Evolutionary conservation across 352 stramenopile genomes (phyloP).

Genomic region (Phytophthora brassicae): DNA sequence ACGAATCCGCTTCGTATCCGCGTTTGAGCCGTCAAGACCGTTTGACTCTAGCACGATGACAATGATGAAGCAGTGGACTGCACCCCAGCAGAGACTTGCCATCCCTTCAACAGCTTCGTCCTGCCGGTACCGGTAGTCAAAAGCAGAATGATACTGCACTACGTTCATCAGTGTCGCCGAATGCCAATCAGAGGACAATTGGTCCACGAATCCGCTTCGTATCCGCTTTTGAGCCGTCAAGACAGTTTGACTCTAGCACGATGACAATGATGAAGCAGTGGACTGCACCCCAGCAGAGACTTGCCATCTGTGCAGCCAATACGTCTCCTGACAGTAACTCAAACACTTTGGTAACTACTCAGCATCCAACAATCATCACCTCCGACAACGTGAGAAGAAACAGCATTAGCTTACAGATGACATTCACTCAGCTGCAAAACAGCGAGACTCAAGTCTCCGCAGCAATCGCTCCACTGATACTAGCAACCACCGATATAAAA

Average conservation of each 20-base stretch:
- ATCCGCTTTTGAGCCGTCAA: constrained; percentile 32
- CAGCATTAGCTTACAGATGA: constrained; percentile 25
- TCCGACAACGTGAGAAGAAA: constrained; percentile 9
- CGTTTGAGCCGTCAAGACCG: constrained; percentile 26
- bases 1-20: constrained; percentile 56
- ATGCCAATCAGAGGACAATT: constrained; percentile 11
- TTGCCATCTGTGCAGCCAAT: constrained; percentile 25
- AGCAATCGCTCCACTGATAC: constrained; percentile 2
- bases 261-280: constrained; percentile 33
- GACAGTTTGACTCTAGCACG: constrained; percentile 25
- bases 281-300: constrained; percentile 10
- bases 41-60: constrained; percentile 29
- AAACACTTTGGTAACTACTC: not conserved
- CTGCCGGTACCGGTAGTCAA: constrained; percentile 11
- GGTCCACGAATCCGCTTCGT: constrained; percentile 57
- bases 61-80: constrained; percentile 26
- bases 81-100: constrained; percentile 18
- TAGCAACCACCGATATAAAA: not conserved
- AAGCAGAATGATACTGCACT: constrained; percentile 17
- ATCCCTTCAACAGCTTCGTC: constrained; percentile 48
- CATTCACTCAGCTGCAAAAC: constrained; percentile 10
- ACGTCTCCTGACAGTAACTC: not conserved
- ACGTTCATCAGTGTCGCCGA: constrained; percentile 37
- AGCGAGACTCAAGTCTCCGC: constrained; percentile 3
- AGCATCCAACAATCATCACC: not conserved